phyloP scores from a whole-genome alignment of 1,284 basidiomycete species.

The Leucoagaricus sp. region DNA sequence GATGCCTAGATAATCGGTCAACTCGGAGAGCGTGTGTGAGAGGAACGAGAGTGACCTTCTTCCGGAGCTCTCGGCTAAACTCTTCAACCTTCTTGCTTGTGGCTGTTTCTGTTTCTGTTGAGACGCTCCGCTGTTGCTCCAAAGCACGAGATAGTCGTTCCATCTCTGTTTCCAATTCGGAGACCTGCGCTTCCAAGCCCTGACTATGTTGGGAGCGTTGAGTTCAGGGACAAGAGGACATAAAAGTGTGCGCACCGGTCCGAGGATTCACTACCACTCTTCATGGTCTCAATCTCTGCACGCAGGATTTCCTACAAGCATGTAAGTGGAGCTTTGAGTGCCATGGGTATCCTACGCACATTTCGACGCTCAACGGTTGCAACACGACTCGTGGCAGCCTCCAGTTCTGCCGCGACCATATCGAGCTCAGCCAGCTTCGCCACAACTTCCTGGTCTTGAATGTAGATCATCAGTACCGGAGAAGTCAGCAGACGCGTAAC shows the following conservation, averaged over 20 bases:
- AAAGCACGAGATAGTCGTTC: slow-evolving; percentile 69
- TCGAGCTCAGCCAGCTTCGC: slow-evolving; percentile 90
- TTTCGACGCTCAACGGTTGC: slow-evolving; percentile 92
- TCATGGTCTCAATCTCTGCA: slow-evolving; percentile 89
- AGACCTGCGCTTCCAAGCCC: slow-evolving; percentile 69
- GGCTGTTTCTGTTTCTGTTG: slow-evolving; percentile 49
- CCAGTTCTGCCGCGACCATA: slow-evolving; percentile 90
- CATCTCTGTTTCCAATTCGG: slow-evolving; percentile 74
- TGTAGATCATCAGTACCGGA: background rate
- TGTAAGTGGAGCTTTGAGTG: background rate
- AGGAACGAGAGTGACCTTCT: slow-evolving; percentile 42
- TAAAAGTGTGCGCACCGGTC: slow-evolving; percentile 51
- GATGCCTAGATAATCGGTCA: slow-evolving; percentile 35
- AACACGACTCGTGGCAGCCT: slow-evolving; percentile 90
- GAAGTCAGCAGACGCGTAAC: background rate
- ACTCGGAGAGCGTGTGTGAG: slow-evolving; percentile 6
- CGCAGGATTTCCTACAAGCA: slow-evolving; percentile 81
- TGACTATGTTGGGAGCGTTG: slow-evolving; percentile 52
- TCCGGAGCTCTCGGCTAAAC: slow-evolving; percentile 57
- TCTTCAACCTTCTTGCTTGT: slow-evolving; percentile 64
- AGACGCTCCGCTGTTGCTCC: slow-evolving; percentile 66
- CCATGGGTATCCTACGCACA: slow-evolving; percentile 43
- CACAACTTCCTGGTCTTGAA: slow-evolving; percentile 83
- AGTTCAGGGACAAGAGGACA: background rate
- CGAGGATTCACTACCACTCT: slow-evolving; percentile 77